phyloP scores from a whole-genome alignment of 345 rosid species.

The Eucalyptus sp. region DNA sequence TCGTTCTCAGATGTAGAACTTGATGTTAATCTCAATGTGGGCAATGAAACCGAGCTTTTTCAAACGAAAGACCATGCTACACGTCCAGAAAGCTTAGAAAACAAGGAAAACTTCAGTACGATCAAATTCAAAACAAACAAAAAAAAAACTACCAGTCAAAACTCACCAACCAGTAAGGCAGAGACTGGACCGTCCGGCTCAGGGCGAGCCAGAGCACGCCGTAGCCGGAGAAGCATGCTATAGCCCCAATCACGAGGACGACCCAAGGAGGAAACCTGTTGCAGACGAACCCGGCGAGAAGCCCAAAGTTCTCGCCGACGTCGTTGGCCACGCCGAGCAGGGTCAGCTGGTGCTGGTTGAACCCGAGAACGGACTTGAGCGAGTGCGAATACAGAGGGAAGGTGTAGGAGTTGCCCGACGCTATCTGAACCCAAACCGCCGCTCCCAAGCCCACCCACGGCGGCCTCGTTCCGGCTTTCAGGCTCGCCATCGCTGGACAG shows the following conservation, averaged over 20 bases:
- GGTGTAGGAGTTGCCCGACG: slow-evolving; percentile 52
- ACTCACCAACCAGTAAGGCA: slow-evolving; percentile 75
- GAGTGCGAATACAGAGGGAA: slow-evolving; percentile 71
- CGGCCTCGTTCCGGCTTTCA: slow-evolving; percentile 58
- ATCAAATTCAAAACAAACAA: background rate
- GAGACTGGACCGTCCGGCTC: slow-evolving; percentile 15
- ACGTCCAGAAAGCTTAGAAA: background rate
- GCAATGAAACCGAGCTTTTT: background rate
- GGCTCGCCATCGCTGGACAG: background rate
- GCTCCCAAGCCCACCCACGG: slow-evolving; percentile 73
- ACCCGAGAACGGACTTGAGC: slow-evolving; percentile 56
- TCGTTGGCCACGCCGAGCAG: slow-evolving; percentile 69
- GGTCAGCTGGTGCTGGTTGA: slow-evolving; percentile 57
- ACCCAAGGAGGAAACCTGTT: slow-evolving; percentile 65
- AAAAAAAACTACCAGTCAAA: background rate
- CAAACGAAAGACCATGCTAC: background rate
- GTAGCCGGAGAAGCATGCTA: slow-evolving; percentile 49
- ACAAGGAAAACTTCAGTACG: background rate
- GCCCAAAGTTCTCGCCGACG: slow-evolving; percentile 56
- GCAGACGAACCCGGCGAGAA: slow-evolving; percentile 55
- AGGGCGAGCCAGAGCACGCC: slow-evolving; percentile 62
- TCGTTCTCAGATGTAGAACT: background rate
- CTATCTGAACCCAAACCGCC: slow-evolving; percentile 57
- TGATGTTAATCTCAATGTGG: background rate
- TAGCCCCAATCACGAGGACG: slow-evolving; percentile 38